Conservation (phyloP, 306 rosid species). For the Citrullus mucosospermus region DNA sequence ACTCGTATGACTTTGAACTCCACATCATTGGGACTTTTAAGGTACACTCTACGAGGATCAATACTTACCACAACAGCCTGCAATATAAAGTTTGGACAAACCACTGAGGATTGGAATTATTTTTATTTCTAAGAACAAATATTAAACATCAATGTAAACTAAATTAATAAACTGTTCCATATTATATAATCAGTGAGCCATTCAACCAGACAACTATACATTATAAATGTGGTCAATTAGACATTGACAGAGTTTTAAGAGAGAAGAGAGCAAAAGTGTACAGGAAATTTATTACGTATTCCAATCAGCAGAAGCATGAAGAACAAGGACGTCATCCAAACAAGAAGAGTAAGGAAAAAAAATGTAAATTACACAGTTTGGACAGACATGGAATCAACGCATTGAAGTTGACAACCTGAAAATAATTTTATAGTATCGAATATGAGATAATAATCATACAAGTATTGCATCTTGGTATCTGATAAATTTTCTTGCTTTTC, state of each 20-base stretch:
- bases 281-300: not conserved
- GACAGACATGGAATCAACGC: not conserved
- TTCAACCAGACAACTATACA: not conserved
- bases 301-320: not conserved
- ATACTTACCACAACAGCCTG: conserved; percentile 98
- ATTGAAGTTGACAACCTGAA: not conserved
- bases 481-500: not conserved
- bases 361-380: not conserved
- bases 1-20: conserved; percentile 49
- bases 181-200: not conserved
- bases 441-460: not conserved
- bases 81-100: conserved; percentile 9
- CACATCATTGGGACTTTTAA: conserved; percentile 58
- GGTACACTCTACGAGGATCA: conserved; percentile 82
- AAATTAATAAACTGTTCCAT: not conserved
- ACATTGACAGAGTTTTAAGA: not conserved
- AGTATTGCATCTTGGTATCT: not conserved
- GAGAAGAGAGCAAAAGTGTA: not conserved
- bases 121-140: not conserved
- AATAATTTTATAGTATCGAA: not conserved
- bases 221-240: not conserved
- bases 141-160: conserved; percentile 3
- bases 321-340: not conserved
- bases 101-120: not conserved
- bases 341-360: not conserved